Percentiles rank a stretch among this genome's conserved stretches.
These are phyloP conservation scores for Huntiella savannae DNA, from an alignment of 2,329 filamentous ascomycete genomes.

Conservation along the genomic window DNA sequence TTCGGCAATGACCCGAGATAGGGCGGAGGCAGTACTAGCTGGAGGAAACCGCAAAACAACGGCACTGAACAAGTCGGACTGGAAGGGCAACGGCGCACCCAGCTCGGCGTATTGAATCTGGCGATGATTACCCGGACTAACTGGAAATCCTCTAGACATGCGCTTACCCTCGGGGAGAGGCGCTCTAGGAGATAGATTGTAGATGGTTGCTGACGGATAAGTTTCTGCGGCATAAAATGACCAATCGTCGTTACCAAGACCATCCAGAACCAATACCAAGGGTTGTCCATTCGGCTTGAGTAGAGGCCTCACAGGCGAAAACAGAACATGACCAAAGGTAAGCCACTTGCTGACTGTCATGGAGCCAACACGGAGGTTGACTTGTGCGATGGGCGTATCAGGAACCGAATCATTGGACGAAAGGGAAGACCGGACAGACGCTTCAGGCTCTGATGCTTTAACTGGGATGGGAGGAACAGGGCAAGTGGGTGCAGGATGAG, in stretches of 20 bases:
- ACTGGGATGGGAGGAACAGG: background rate
- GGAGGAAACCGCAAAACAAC: conserved; percentile 62
- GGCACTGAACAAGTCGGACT: conserved; percentile 53
- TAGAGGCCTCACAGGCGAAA: conserved; percentile 41
- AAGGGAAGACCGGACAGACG: conserved; percentile 13
- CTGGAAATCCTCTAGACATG: conserved; percentile 27
- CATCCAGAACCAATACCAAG: conserved; percentile 55
- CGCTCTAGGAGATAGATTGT: conserved; percentile 48
- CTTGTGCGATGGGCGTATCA: conserved; percentile 45
- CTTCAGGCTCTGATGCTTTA: background rate
- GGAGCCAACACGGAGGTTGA: conserved; percentile 60
- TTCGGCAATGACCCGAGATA: conserved; percentile 53
- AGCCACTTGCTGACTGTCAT: conserved; percentile 81
- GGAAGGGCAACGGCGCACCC: conserved; percentile 52
- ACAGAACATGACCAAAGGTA: conserved; percentile 65
- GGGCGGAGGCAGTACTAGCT: conserved; percentile 47
- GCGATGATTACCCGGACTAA: conserved; percentile 50
- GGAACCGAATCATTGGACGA: conserved; percentile 28
- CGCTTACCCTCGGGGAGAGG: conserved; percentile 28
- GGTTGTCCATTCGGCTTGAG: too few species aligned
- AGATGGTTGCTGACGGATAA: conserved; percentile 55
- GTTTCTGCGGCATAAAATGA: conserved; percentile 71
- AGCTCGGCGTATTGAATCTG: conserved; percentile 51
- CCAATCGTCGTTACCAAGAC: conserved; percentile 75
- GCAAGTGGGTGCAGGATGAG: background rate